These are phyloP conservation scores for Picochlorum sp. DNA, from an alignment of 139 green algal genomes.

Conservation along the genomic window DNA sequence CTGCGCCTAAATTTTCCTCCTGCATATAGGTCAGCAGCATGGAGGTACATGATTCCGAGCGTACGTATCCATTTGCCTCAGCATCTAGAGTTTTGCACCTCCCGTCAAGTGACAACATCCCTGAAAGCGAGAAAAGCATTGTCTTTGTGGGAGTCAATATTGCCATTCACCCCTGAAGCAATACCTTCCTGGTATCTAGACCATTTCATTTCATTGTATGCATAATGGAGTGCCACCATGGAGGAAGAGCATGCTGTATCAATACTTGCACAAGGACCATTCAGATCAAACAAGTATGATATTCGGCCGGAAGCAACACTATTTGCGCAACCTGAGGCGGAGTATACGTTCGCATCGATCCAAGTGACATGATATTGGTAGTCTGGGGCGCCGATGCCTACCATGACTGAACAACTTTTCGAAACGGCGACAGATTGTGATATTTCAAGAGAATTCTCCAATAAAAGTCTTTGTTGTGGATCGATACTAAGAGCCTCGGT, in stretches of 20 bases:
- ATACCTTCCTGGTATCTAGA: conserved; percentile 25
- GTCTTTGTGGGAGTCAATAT: conserved; percentile 58
- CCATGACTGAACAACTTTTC: conserved; percentile 18
- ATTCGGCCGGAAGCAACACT: conserved; percentile 46
- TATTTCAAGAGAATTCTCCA: conserved; percentile 39
- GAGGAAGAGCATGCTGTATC: conserved; percentile 78
- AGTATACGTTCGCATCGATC: conserved; percentile 41
- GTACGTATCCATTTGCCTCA: conserved; percentile 50
- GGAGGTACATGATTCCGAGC: conserved; percentile 30
- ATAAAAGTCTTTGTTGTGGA: conserved; percentile 64
- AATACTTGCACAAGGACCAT: conserved; percentile 53
- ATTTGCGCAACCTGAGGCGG: conserved; percentile 49
- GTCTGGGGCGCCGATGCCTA: conserved; percentile 27
- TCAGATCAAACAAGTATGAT: conserved; percentile 62
- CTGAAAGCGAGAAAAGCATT: conserved; percentile 46
- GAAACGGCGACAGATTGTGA: neutral
- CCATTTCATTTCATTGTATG: conserved; percentile 21
- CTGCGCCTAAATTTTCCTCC: conserved; percentile 13
- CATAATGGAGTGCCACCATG: conserved; percentile 57
- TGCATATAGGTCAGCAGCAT: conserved; percentile 16
- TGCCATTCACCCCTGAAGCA: conserved; percentile 47
- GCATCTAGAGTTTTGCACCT: conserved; percentile 50
- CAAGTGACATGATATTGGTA: conserved; percentile 8
- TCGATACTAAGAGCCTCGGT: conserved; percentile 45
- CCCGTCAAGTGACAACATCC: conserved; percentile 33